Percentiles rank a stretch among this genome's conserved stretches.
Conservation (phyloP, 2,329 filamentous ascomycete species). For the Ophiocordyceps australis region DNA sequence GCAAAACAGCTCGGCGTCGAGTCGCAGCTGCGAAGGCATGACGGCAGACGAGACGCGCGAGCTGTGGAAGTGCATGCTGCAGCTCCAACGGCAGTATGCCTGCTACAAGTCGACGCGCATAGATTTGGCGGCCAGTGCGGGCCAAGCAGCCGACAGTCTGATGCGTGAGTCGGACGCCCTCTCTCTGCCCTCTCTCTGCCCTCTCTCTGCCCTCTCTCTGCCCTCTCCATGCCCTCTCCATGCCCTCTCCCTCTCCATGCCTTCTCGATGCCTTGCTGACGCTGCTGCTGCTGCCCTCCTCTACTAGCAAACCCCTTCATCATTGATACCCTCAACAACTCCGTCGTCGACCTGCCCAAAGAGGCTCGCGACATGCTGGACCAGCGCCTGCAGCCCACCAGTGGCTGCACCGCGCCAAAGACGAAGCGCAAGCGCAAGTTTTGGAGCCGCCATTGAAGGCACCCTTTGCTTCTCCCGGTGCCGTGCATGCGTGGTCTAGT, state of each 20-base stretch:
- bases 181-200: neutral
- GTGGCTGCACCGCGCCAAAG: neutral
- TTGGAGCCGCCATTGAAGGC: neutral
- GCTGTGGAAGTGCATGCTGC: constrained; percentile 29
- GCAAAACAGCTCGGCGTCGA: constrained; percentile 5
- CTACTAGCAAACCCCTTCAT: constrained; percentile 22
- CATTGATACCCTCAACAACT: constrained; percentile 20
- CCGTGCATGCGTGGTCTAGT: too few relatives aligned
- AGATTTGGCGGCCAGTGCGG: constrained; percentile 23
- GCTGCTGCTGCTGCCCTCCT: too few relatives aligned
- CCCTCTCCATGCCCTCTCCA: neutral
- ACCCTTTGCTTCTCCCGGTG: neutral
- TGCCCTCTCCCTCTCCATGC: neutral
- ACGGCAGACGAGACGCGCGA: constrained; percentile 18
- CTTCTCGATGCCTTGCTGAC: too few relatives aligned
- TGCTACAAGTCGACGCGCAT: constrained; percentile 31
- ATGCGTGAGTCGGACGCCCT: constrained; percentile 20
- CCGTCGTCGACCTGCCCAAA: constrained; percentile 15
- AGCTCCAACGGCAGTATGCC: constrained; percentile 24
- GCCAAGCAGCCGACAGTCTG: constrained; percentile 17
- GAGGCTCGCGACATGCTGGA: constrained; percentile 17
- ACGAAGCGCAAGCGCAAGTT: neutral
- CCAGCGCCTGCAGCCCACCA: constrained; percentile 8
- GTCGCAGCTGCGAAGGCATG: constrained; percentile 14
- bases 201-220: neutral